phyloP scores from a whole-genome alignment of 1,284 basidiomycete genomes.

The Pisolithus thermaeus region DNA sequence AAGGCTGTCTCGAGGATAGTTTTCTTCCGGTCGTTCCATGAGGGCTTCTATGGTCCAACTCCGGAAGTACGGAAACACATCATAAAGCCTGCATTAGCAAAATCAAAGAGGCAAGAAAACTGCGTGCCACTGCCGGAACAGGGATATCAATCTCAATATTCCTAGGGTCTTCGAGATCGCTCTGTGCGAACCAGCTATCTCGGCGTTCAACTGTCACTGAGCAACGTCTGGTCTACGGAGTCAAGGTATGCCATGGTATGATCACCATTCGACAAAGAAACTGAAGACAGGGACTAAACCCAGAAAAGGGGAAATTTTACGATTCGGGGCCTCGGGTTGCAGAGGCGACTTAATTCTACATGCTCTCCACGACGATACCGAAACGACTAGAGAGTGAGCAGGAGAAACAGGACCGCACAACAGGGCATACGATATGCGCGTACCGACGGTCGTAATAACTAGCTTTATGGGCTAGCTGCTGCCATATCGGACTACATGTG shows the following conservation, averaged over 20 bases:
- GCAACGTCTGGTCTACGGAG: slow-evolving; percentile 48
- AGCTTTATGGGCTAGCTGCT: too few relatives aligned
- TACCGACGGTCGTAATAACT: too few relatives aligned
- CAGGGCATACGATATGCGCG: too few relatives aligned
- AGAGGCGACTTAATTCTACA: slow-evolving; percentile 35
- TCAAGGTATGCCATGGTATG: slow-evolving; percentile 54
- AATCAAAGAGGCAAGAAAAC: too few relatives aligned
- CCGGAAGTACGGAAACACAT: slow-evolving; percentile 45
- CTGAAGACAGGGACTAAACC: too few relatives aligned
- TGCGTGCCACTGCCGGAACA: slow-evolving; percentile 48
- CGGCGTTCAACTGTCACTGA: slow-evolving; percentile 52
- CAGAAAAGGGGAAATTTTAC: too few relatives aligned
- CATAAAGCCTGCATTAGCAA: not conserved
- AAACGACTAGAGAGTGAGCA: too few relatives aligned
- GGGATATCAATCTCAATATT: slow-evolving; percentile 43
- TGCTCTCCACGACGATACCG: too few relatives aligned
- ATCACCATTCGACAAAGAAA: slow-evolving; percentile 30
- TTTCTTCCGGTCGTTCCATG: slow-evolving; percentile 56
- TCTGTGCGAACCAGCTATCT: slow-evolving; percentile 43
- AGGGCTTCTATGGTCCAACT: slow-evolving; percentile 75
- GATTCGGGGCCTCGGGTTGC: not conserved
- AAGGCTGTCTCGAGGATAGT: slow-evolving; percentile 52
- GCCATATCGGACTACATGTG: too few relatives aligned
- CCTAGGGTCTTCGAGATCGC: not conserved
- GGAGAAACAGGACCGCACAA: too few relatives aligned